These are phyloP conservation scores for Chrysophaeum taylorii DNA, from an alignment of 352 stramenopile genomes.

Conservation along the genomic window DNA sequence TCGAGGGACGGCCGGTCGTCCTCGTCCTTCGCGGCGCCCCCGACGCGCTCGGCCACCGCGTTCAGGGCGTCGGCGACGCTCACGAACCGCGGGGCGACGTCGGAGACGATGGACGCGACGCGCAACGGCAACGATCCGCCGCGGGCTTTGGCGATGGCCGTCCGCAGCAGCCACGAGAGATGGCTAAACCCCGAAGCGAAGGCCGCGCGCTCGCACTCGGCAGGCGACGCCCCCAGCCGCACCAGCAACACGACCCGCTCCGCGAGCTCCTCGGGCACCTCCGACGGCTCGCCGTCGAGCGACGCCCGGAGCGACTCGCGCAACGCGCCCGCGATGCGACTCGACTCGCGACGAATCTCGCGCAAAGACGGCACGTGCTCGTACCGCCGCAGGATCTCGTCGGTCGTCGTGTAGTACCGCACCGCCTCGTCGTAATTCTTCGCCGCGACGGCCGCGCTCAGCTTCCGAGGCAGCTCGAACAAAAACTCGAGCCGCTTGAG, in stretches of 20 bases:
- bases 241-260: background rate
- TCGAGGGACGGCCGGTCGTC: background rate
- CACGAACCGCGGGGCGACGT: background rate
- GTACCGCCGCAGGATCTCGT: conserved; percentile 30
- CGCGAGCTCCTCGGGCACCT: background rate
- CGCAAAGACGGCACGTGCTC: conserved; percentile 35
- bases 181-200: background rate
- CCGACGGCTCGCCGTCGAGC: background rate
- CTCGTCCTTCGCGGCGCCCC: background rate
- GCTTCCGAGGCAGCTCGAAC: conserved; percentile 67
- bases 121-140: background rate
- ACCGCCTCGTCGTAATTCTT: conserved; percentile 23
- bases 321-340: background rate
- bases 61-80: background rate
- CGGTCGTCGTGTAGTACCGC: conserved; percentile 29
- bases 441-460: conserved; percentile 28
- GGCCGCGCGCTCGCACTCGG: background rate
- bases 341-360: conserved; percentile 23
- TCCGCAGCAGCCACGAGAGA: background rate
- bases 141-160: background rate
- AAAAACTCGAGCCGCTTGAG: conserved; percentile 86
- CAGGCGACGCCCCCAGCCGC: background rate
- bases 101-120: background rate
- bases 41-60: background rate
- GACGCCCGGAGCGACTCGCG: background rate